Evolutionary conservation across 2,329 filamentous ascomycete species (phyloP), one percentile per base, ranked within the genome.

Genomic region (Curvularia spicifera): DNA sequence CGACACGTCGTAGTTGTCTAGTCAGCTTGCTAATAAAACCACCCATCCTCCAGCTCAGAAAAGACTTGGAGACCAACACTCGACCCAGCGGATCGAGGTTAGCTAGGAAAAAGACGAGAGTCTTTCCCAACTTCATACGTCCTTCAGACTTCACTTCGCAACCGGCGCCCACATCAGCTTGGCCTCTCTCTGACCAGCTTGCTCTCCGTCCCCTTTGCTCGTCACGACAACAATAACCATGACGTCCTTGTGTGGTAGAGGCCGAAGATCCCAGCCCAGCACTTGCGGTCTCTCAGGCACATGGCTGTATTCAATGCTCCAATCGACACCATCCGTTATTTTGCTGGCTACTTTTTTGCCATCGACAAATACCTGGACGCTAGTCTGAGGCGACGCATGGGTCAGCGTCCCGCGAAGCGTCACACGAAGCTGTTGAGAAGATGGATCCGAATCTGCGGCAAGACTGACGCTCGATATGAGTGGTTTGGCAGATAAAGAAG

Each of bases 181-280:
- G 18, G 55, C 45, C 5, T 58, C 45, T 18, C 31, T 50, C 37
- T 39, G 44, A 7, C 35, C 22, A 62, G 28, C 37, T 49, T 62
- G 9, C 60, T 60, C 20, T 50, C 49, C 13, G 45, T 56, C 15
- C 15, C n/a, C 26, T 18, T 1, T 44, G 46, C 2, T 54, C 35
- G 51, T 62, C 24, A 54, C 67, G 45, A 72, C 46, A 0, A 72
- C 61, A 20, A 73, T 51, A 3, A 71, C 49, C 67, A 71, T 69
- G 1, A 62, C 45, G 12, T 60, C 60, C 51, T 60, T 60, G 15
- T 54, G 48, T 12, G 48, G 53, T 18, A 72, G 20, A 2, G 69
- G 69, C 39, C 64, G 63, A 6, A 72, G 52, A 53, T 73, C 66
- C 71, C 71, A 73, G 1, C 69, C 68, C 24, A 73, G 15, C 22